phyloP scores from a whole-genome alignment of 2,329 filamentous ascomycete genomes.

The Hypoxylon sp. region DNA sequence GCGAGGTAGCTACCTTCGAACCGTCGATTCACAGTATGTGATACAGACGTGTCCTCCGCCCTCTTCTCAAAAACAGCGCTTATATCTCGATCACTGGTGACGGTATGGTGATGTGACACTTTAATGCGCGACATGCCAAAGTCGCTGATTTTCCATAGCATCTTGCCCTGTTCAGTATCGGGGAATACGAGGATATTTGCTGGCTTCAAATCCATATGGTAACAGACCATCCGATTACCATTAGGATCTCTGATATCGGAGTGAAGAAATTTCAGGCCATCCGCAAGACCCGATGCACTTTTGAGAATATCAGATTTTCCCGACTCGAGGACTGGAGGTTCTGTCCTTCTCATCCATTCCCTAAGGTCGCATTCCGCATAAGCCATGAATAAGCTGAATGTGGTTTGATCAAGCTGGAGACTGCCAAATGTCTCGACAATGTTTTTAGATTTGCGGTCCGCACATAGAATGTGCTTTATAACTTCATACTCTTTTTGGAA shows the following conservation, averaged over 20 bases:
- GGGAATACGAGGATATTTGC: constrained; percentile 56
- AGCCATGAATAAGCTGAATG: constrained; percentile 60
- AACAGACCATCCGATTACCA: constrained; percentile 55
- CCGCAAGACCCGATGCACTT: constrained; percentile 54
- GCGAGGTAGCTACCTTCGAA: constrained; percentile 58
- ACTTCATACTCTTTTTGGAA: constrained; percentile 53
- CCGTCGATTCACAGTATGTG: constrained; percentile 51
- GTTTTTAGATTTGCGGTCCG: constrained; percentile 54
- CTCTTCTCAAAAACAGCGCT: constrained; percentile 51
- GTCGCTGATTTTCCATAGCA: constrained; percentile 60
- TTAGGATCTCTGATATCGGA: constrained; percentile 52
- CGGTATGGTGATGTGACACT: constrained; percentile 40
- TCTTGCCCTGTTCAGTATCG: constrained; percentile 22
- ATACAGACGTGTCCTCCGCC: constrained; percentile 37
- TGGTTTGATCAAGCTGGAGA: constrained; percentile 52
- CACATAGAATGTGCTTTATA: constrained; percentile 55
- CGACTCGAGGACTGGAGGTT: constrained; percentile 41
- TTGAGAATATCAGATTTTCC: constrained; percentile 50
- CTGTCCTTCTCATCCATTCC: constrained; percentile 54
- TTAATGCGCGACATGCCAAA: constrained; percentile 60
- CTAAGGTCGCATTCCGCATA: constrained; percentile 57
- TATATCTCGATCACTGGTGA: constrained; percentile 51
- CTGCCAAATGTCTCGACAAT: constrained; percentile 57
- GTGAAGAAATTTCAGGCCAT: constrained; percentile 58
- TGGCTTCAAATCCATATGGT: constrained; percentile 61